Evolutionary conservation across 176 grass and related monocot genomes (phyloP), one percentile per base, ranked within the genome.

Genomic region (Oryza glumipatula): DNA sequence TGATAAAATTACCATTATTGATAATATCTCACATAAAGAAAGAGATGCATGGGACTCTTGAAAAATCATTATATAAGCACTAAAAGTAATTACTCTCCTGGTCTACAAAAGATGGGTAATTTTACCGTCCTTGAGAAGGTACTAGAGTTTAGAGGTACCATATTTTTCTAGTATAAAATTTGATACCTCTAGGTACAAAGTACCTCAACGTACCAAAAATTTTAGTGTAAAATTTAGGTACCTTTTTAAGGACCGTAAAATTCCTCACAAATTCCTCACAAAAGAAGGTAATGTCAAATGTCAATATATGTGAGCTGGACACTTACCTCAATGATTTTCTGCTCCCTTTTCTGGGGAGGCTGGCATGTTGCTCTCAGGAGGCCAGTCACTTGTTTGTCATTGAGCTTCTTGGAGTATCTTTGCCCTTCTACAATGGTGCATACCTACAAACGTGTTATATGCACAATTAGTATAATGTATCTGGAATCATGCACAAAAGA

Each of bases 391-490:
- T 97, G 92, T 33, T 35, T 82, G 4, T 90, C 73, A 83, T 69
- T 97, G 9, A 97, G 88, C 60, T 92, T 97, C 80, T 86, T 92
- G 9, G 76, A 41, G 38, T 84, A 94, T 73, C 65, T 94, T 60
- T 97, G 92, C 11, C 94, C 94, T 89, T 90, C 81, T 30, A 97
- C 79, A 85, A 97, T 97, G 82, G 71, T 54, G 67, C 92, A 94
- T 11, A 92, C 94, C 94, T 97, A 70, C 4, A 86, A 38, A 65
- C 14, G 76, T 48, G n/a, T 52, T 43, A 82, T 84, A 39, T 76
- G 52, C 43, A 46, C 69, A 78, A 76, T 70, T 58, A 64, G 3
- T 24, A 60, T 67, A 32, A 49, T 52, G 24, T 46, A 67, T 70
- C 12, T 76, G 19, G 45, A 23, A 15, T 77, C 66, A 16, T 11